phyloP scores from a whole-genome alignment of 257 asterid genomes.

The Solanum dulcamara region DNA sequence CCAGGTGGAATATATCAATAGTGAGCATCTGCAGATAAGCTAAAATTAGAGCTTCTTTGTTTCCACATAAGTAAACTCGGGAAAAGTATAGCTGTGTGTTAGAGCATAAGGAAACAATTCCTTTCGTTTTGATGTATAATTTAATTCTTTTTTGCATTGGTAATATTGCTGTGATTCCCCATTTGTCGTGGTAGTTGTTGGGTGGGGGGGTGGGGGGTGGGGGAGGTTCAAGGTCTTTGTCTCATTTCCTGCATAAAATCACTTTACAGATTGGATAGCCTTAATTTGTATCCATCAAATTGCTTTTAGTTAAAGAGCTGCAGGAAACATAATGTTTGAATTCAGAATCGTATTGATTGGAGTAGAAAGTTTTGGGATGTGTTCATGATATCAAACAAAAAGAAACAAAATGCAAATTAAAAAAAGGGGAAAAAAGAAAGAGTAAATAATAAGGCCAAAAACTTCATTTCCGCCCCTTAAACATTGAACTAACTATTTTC shows the following conservation, averaged over 20 bases:
- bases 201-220: background rate
- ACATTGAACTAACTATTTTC: too few species aligned
- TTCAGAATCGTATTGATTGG: background rate
- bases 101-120: background rate
- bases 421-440: too few species aligned
- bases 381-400: background rate
- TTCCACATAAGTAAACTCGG: background rate
- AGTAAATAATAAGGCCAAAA: too few species aligned
- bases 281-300: background rate
- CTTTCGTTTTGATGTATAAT: background rate
- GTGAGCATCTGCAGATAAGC: background rate
- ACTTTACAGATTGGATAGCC: background rate
- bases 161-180: background rate
- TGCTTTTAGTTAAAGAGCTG: background rate
- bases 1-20: background rate
- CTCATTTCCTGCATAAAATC: background rate
- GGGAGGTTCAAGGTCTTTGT: background rate
- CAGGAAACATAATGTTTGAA: background rate
- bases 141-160: background rate
- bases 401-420: too few species aligned
- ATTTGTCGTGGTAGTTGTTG: background rate
- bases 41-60: background rate
- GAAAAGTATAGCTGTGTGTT: background rate
- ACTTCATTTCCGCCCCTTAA: too few species aligned
- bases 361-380: background rate